Conservation (phyloP, 768 basidiomycete species). For the Suillus clintonianus region DNA sequence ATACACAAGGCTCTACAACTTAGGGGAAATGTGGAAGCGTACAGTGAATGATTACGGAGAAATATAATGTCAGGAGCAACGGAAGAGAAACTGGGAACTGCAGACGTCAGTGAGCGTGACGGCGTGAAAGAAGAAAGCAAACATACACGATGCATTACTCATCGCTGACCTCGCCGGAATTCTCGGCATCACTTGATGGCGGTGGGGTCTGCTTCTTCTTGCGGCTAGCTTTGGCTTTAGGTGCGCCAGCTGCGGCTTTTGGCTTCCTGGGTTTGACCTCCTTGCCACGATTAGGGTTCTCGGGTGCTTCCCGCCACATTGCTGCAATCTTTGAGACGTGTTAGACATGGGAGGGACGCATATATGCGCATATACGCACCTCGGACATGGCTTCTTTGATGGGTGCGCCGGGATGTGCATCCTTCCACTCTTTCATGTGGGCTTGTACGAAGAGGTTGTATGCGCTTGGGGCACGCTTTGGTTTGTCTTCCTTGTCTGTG, state of each 20-base stretch:
- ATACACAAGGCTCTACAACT: conserved; percentile 9
- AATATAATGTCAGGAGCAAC: conserved; percentile 8
- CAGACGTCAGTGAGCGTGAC: neutral
- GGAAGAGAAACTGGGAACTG: neutral
- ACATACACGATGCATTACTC: conserved; percentile 13
- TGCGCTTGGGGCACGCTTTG: conserved; percentile 58
- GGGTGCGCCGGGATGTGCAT: conserved; percentile 46
- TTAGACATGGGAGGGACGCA: conserved; percentile 8
- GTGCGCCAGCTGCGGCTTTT: conserved; percentile 31
- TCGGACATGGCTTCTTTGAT: conserved; percentile 56
- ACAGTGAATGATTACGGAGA: conserved; percentile 14
- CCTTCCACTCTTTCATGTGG: conserved; percentile 59
- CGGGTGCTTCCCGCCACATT: conserved; percentile 59
- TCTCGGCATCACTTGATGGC: conserved; percentile 24
- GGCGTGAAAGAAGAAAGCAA: neutral
- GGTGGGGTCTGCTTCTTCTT: conserved; percentile 17
- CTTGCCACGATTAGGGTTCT: conserved; percentile 65
- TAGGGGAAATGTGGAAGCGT: neutral
- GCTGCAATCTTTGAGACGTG: conserved; percentile 46
- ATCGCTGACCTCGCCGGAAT: conserved; percentile 22
- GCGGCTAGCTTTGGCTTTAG: conserved; percentile 7
- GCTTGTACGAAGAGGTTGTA: conserved; percentile 61
- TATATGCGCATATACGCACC: conserved; percentile 23
- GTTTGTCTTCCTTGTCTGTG: conserved; percentile 44
- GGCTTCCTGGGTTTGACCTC: conserved; percentile 48